These are phyloP conservation scores for Myotisia sp. DNA, from an alignment of 2,329 filamentous ascomycete species.

Conservation along the genomic window DNA sequence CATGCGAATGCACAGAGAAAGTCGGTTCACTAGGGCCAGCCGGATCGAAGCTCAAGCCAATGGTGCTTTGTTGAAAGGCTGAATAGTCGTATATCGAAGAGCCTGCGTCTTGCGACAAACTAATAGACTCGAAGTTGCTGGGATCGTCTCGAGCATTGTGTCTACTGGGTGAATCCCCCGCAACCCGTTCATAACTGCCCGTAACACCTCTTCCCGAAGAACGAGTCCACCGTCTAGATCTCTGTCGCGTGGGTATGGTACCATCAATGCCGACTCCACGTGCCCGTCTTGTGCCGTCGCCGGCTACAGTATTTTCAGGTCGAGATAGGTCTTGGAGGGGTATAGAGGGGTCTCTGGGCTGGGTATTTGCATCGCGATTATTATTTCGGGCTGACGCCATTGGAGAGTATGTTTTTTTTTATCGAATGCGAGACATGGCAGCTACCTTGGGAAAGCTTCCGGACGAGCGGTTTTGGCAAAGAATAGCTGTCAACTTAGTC, in stretches of 20 bases:
- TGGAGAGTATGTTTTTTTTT: constrained; percentile 23
- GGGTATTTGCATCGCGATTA: constrained; percentile 19
- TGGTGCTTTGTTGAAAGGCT: constrained; percentile 3
- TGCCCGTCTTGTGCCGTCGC: constrained; percentile 18
- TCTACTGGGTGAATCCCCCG: constrained; percentile 37
- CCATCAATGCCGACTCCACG: constrained; percentile 17
- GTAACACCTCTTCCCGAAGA: constrained; percentile 27
- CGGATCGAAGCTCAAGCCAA: constrained; percentile 7
- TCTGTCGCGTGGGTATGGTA: constrained; percentile 30
- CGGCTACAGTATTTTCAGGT: constrained; percentile 19
- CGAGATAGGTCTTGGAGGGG: constrained; percentile 51
- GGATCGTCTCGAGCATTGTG: constrained; percentile 4
- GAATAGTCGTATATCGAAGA: background rate
- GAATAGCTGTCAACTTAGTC: too few relatives aligned
- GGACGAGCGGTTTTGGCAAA: too few relatives aligned
- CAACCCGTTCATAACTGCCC: constrained; percentile 40
- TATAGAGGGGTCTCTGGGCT: constrained; percentile 42
- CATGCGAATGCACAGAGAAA: too few relatives aligned
- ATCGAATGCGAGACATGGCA: constrained; percentile 29
- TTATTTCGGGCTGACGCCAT: constrained; percentile 25
- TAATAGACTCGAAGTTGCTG: constrained; percentile 11
- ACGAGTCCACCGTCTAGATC: constrained; percentile 30
- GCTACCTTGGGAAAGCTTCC: too few relatives aligned
- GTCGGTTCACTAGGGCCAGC: background rate
- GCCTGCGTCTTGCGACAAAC: constrained; percentile 16